These are phyloP conservation scores for Leucocoprinus birnbaumii DNA, from an alignment of 768 basidiomycete species.

Conservation along the genomic window DNA sequence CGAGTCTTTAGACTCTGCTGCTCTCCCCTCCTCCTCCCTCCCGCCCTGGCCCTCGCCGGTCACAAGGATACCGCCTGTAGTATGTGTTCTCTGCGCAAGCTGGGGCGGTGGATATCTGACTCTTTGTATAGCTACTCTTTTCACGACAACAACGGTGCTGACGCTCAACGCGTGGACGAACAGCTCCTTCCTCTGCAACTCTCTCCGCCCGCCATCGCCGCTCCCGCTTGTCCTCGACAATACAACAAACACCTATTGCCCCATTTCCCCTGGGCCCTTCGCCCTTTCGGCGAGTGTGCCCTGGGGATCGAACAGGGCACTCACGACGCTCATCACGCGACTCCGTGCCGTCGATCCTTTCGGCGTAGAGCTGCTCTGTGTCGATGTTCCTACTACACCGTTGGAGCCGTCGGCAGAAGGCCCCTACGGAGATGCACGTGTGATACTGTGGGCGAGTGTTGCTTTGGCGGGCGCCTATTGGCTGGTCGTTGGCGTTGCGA, in stretches of 20 bases:
- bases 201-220: conserved; percentile 77
- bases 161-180: conserved; percentile 74
- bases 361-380: conserved; percentile 77
- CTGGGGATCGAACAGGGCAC: conserved; percentile 58
- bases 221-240: conserved; percentile 43
- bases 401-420: conserved; percentile 44
- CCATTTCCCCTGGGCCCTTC: conserved; percentile 74
- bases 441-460: conserved; percentile 75
- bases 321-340: conserved; percentile 83
- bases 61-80: conserved; percentile 50
- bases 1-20: conserved; percentile 4
- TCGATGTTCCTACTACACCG: conserved; percentile 77
- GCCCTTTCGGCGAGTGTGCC: conserved; percentile 77
- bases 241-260: conserved; percentile 58
- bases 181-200: conserved; percentile 71
- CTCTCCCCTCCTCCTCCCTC: conserved; percentile 21
- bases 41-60: conserved; percentile 37
- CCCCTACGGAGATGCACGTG: conserved; percentile 61
- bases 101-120: too few species aligned
- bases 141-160: conserved; percentile 77
- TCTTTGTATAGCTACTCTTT: conserved; percentile 69
- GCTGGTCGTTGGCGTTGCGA: conserved; percentile 74
- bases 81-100: too few species aligned
- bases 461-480: conserved; percentile 78
- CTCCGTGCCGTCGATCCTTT: conserved; percentile 88